These are phyloP conservation scores for Penicillium pulvis DNA, from an alignment of 495 filamentous ascomycete genomes.

Conservation along the genomic window DNA sequence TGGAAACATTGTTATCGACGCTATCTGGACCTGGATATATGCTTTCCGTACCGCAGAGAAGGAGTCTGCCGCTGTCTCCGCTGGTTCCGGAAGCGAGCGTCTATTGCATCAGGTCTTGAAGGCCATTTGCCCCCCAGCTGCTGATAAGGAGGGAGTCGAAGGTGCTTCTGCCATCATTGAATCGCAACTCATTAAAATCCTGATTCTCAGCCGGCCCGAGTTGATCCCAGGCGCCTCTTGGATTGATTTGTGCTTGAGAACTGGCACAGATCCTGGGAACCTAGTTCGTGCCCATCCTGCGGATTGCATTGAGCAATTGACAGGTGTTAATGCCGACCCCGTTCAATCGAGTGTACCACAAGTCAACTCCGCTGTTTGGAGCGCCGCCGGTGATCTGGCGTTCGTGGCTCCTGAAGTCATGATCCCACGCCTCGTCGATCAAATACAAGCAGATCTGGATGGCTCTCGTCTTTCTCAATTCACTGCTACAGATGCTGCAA, in stretches of 20 bases:
- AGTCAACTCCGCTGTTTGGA: conserved; percentile 70
- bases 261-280: conserved; percentile 77
- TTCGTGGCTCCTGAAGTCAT: conserved; percentile 89
- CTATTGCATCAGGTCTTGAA: conserved; percentile 65
- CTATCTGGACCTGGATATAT: conserved; percentile 82
- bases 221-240: conserved; percentile 77
- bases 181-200: conserved; percentile 67
- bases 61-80: conserved; percentile 69
- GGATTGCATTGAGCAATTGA: conserved; percentile 53
- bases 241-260: conserved; percentile 82
- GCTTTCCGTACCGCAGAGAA: conserved; percentile 67
- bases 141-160: conserved; percentile 36
- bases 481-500: conserved; percentile 84
- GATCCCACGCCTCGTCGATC: conserved; percentile 70
- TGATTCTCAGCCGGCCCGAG: conserved; percentile 77
- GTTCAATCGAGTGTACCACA: conserved; percentile 42
- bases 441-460: conserved; percentile 71
- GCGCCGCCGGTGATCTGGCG: conserved; percentile 82
- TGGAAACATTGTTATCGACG: conserved; percentile 61
- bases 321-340: conserved; percentile 39
- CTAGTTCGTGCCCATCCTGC: conserved; percentile 58
- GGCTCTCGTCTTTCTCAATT: conserved; percentile 64
- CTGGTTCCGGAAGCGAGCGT: conserved; percentile 61
- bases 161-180: conserved; percentile 50
- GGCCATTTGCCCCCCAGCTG: conserved; percentile 63